phyloP scores from a whole-genome alignment of 2,329 filamentous ascomycete genomes.

The Apiospora marii region DNA sequence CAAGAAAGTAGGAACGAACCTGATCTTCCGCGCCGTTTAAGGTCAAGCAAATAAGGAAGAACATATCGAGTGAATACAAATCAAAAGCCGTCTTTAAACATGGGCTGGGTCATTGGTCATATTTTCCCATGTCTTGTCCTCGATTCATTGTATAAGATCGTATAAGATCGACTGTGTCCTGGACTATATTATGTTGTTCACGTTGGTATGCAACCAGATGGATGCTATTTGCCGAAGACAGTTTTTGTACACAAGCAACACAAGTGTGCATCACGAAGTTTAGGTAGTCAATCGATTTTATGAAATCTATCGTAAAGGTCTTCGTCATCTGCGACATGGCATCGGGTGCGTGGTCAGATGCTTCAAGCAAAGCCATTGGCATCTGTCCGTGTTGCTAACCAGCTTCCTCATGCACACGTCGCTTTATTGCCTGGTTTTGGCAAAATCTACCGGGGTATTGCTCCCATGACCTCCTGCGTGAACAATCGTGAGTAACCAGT shows the following conservation, averaged over 20 bases:
- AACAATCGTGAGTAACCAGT: not conserved
- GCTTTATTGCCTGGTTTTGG: not conserved
- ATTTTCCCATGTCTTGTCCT: too few relatives aligned
- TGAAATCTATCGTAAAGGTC: slow-evolving; percentile 41
- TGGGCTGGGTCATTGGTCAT: too few relatives aligned
- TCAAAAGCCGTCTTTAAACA: too few relatives aligned
- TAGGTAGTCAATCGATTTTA: slow-evolving; percentile 34
- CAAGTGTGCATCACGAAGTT: not conserved
- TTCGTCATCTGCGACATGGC: not conserved
- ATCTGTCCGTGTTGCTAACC: not conserved
- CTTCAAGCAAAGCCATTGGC: not conserved
- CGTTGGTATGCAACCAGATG: too few relatives aligned
- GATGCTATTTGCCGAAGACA: not conserved
- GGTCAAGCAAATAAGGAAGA: too few relatives aligned
- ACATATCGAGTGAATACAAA: too few relatives aligned
- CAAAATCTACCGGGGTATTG: slow-evolving; percentile 23
- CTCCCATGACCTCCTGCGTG: slow-evolving; percentile 9
- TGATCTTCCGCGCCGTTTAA: too few relatives aligned
- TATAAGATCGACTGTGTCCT: too few relatives aligned
- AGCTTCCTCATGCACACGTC: not conserved
- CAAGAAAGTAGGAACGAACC: not conserved
- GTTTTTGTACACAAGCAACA: not conserved
- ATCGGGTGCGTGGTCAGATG: not conserved
- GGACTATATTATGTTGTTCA: too few relatives aligned
- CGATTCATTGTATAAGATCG: too few relatives aligned